Evolutionary conservation across 75 land plant species (phyloP), one percentile per base, ranked within the genome.

Genomic region (Pseudotsuga menziesii): DNA sequence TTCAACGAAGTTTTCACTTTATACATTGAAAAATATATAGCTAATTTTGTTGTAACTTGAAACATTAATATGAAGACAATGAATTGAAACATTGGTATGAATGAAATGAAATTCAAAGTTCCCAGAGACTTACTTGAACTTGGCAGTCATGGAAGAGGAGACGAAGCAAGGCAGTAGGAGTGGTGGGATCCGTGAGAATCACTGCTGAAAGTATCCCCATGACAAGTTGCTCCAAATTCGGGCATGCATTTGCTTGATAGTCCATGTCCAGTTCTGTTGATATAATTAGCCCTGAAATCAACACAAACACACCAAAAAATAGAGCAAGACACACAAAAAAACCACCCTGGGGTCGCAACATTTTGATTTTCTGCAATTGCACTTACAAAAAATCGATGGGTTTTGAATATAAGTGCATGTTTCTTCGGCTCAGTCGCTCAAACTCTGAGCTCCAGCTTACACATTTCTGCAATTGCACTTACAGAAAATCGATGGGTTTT

Each of bases 71-170:
- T 48, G 0, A 48, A 8, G n/a, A n/a, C n/a, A n/a, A n/a, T 48
- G 54, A 48, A 48, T 48, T 48, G 54, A 48, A 48, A 48, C 12
- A 8, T 48, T 8, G 0, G 9, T 48, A 48, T 48, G 0, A 48
- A 8, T 48, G 11, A 9, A 48, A 44, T 44, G 48, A 6, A 44
- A 8, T 44, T 44, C 48, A 8, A 44, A 44, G 48, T 44, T 35
- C 17, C 29, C 7, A 35, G n/a, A 57, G 17, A 85, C 83, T 75
- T 67, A 93, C 91, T 80, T 86, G 83, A 2, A 94, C 98, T 69
- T 87, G 83, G 82, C 98, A 93, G 78, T 92, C 98, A 79, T 93
- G 98, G 76, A 94, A 94, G 52, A 87, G 73, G 56, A 94, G 75
- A 27, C 96, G 86, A 19, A 94, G 91, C 57, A 94, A 85, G 44